Conservation (phyloP, 2,329 filamentous ascomycete genomes). For the Hyphodiscus sp. region DNA sequence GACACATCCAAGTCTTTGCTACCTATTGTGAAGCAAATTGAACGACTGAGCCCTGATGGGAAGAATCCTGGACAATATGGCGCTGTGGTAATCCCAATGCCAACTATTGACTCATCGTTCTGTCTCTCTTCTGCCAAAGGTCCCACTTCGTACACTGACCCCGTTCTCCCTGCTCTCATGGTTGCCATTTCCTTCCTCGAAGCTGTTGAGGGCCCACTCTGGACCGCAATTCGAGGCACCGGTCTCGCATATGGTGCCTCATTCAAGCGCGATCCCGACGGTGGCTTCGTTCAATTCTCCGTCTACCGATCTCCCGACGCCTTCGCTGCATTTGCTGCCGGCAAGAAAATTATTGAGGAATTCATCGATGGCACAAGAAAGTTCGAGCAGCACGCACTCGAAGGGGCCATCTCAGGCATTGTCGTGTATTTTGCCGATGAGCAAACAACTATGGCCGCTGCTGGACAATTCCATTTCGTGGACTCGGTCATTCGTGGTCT, state of each 20-base stretch:
- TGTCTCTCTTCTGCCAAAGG: constrained; percentile 70
- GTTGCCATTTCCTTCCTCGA: constrained; percentile 90
- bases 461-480: constrained; percentile 78
- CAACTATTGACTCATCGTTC: constrained; percentile 88
- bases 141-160: constrained; percentile 67
- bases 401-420: constrained; percentile 85
- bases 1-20: constrained; percentile 48
- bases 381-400: constrained; percentile 65
- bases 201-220: constrained; percentile 87
- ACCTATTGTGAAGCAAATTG: constrained; percentile 63
- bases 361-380: constrained; percentile 64
- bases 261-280: constrained; percentile 72
- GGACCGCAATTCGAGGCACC: constrained; percentile 86
- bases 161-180: constrained; percentile 73
- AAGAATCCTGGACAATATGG: constrained; percentile 66
- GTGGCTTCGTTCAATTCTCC: constrained; percentile 73
- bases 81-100: constrained; percentile 80
- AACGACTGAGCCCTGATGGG: constrained; percentile 70
- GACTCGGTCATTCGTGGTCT: constrained; percentile 73
- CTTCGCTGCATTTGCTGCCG: constrained; percentile 76
- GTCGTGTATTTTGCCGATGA: constrained; percentile 83
- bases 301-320: constrained; percentile 89
- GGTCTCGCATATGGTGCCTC: constrained; percentile 86
- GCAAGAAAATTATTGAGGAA: constrained; percentile 65
- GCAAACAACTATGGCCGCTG: constrained; percentile 75